Base-by-base conservation (phyloP, 331 rosid genomes). In the Acacia pycnantha region DNA sequence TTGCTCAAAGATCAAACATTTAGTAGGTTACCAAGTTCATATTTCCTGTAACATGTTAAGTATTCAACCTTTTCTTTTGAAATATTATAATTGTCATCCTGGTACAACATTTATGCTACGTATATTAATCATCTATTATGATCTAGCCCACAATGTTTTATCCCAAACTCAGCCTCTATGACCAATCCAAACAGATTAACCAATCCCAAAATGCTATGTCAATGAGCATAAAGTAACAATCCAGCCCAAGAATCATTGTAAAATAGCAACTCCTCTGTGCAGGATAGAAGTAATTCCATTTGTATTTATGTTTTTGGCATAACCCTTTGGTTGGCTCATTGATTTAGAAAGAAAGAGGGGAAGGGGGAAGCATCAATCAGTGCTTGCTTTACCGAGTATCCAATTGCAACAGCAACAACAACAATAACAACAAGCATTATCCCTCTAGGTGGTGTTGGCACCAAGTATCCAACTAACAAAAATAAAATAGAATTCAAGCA, bases 401-500 rank as follows among this genome's bases (percentile, higher is more conserved):
- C 61, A 70, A 59, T 18, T 71, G 46, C 46, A 43, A 43, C 46
- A 43, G 12, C 46, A 41, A 41, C 46, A 41, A 10, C 11, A 43
- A 43, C 12, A 43, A 43, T 43, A 43, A 10, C 46, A 43, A 43
- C 46, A 9, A 43, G 46, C 12, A 9, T 43, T 2, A 43, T 43
- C 46, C 46, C 46, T 43, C 46, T 43, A 43, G 46, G 46, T 2
- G 2, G 46, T 43, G 46, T 43, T 43, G 8, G 46, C 46, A 43
- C 46, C 46, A 9, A 43, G 46, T 43, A 43, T 43, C 46, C 46
- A 41, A 43, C 46, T 43, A 43, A 56, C 48, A 54, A 26, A 10
- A 73, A 78, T 31, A 70, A 24, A 81, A 41, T 75, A 76, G 56
- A 71, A 40, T 15, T 51, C 70, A 51, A 22, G 50, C 77, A 83